Base-by-base conservation (phyloP, 1,139 yeast genomes). In the Candida smagusa region DNA sequence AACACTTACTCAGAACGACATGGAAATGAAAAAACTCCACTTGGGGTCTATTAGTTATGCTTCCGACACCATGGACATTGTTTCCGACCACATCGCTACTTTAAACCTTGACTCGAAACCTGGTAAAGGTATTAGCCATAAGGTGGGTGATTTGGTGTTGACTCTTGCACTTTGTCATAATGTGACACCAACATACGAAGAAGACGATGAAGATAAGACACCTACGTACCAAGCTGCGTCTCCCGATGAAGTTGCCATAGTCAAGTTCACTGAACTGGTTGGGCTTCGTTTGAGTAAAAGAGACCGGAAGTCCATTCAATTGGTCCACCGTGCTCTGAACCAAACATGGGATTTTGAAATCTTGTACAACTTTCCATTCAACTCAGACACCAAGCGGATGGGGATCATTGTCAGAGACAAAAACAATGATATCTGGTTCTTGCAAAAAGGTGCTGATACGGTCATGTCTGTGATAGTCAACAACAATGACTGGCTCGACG, bases 161-260 rank as follows among this genome's bases (percentile, higher is more conserved):
- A 86, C 97, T 0, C 68, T 94, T 35, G 96, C 97, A 0, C 67
- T 90, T 12, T 94, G 99, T 59, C 99, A 94, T 58, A 89, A 89
- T 50, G 99, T 94, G 22, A 94, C 98, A 0, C 96, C 96, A 1
- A 78, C 88, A 0, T 72, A 77, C 46, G 53, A 50, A 28, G 56
- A 58, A 24, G 94, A 84, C 41, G 50, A 48, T n/a, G 52, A 45
- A 19, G 81, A 74, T 41, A 24, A 42, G 28, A 81, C 81, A 5
- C 37, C 86, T 7, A 74, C 88, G 2, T 94, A 90, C 57, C 99
- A 94, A 61, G 98, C 98, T 0, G 97, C 97, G 0, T 90, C 97
- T 0, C 99, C 99, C 0, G 99, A 94, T 65, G 99, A 94, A 59
- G 82, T 92, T 46, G 98, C 99, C 13, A 92, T 94, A 48, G 97